Evolutionary conservation across 345 rosid species (phyloP).

Genomic region (Passiflora organensis): DNA sequence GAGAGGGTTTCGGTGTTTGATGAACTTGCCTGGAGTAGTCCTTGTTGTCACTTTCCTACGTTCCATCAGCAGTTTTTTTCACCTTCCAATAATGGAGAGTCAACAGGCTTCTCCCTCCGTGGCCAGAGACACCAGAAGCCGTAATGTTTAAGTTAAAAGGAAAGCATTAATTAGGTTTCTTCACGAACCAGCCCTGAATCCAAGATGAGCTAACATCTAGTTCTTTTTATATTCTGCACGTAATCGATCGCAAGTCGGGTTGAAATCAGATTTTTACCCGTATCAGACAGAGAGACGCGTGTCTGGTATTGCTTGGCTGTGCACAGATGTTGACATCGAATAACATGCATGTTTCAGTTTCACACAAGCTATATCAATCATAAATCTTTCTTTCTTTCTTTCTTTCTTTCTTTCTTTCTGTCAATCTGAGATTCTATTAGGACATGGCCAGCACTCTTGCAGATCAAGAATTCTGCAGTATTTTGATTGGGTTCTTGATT

Average conservation of each 20-base stretch:
- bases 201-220: too few relatives aligned
- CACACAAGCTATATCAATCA: slow-evolving; percentile 5
- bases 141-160: slow-evolving; percentile 29
- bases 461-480: background rate
- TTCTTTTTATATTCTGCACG: too few relatives aligned
- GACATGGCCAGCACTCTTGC: slow-evolving; percentile 18
- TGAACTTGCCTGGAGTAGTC: slow-evolving; percentile 5
- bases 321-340: slow-evolving; percentile 7
- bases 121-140: slow-evolving; percentile 11
- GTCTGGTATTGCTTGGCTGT: slow-evolving; percentile 12
- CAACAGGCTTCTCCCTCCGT: background rate
- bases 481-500: slow-evolving; percentile 21
- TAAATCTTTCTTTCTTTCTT: too few relatives aligned
- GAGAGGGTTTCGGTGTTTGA: background rate
- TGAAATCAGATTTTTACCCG: background rate
- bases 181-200: too few relatives aligned
- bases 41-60: background rate
- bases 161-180: background rate
- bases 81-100: slow-evolving; percentile 19
- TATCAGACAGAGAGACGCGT: slow-evolving; percentile 6
- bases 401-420: background rate
- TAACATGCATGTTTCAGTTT: background rate
- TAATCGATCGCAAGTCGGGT: background rate
- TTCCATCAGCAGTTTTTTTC: background rate
- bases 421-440: slow-evolving; percentile 19